Evolutionary conservation across 768 basidiomycete genomes (phyloP), one percentile per base, ranked within the genome.

Genomic region (Phylloporus scabripes): DNA sequence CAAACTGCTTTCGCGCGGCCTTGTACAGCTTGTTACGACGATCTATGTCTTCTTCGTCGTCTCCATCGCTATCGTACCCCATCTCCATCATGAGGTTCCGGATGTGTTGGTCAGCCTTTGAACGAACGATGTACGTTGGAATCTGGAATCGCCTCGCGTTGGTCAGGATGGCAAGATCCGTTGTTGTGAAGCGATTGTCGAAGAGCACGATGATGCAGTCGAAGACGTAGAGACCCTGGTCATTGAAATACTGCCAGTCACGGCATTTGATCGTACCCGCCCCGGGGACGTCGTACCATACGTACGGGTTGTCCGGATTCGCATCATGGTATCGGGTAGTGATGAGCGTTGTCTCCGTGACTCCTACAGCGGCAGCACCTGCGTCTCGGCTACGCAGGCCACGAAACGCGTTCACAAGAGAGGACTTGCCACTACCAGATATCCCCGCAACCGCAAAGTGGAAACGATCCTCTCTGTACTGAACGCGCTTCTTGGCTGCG

Each of bases 401-500:
- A 5, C 70, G 67, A 40, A 70, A 60, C 3, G 70, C 61, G 49
- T 71, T 70, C 17, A 71, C 60, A 7, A 71, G 57, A 8, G 70
- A 70, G 1, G 70, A 71, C 47, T 71, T 71, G 33, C 70, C 69
- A n/a, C 65, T 62, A 5, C 68, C 69, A 2, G 67, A 57, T 29
- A 62, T 32, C 1, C 70, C 70, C 8, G 66, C 67, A 42, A 71
- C 38, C 2, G 65, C 70, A 42, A 71, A 62, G 33, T 72, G 69
- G 34, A 67, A 67, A 9, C 50, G 34, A 2, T 58, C 62, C 15
- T 70, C 64, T 10, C 24, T 54, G 32, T 62, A 64, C 43, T 57
- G 56, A 12, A 65, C 32, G 1, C 50, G 53, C 6, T n/a, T 52
- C 44, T 64, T 64, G 4, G 51, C 52, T 0, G 49, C 53, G 3